These are phyloP conservation scores for Eruca vesicaria DNA, from an alignment of 441 rosid species.

Conservation along the genomic window DNA sequence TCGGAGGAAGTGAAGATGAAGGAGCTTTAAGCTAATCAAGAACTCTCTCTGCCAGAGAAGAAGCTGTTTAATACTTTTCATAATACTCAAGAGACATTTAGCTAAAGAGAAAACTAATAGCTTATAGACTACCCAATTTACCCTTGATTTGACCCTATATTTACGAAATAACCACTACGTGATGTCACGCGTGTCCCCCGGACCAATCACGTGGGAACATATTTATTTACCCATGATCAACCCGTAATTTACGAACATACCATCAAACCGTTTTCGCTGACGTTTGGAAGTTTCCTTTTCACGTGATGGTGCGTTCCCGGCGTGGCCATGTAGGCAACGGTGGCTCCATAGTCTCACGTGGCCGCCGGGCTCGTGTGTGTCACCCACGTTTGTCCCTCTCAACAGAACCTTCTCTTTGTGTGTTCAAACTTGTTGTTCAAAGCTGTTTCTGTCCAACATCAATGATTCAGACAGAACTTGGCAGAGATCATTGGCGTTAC, in stretches of 20 bases:
- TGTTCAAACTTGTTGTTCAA: constrained; percentile 33
- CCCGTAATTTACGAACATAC: background rate
- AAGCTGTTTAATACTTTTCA: background rate
- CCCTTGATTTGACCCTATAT: constrained; percentile 27
- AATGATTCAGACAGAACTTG: constrained; percentile 30
- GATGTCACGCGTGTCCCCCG: constrained; percentile 35
- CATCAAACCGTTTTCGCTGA: constrained; percentile 27
- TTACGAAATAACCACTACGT: constrained; percentile 29
- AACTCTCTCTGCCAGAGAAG: constrained; percentile 17
- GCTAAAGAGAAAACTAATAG: background rate
- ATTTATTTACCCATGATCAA: background rate
- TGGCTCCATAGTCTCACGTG: constrained; percentile 37
- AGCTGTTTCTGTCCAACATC: constrained; percentile 28
- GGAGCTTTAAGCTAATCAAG: constrained; percentile 22
- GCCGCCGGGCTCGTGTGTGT: constrained; percentile 22
- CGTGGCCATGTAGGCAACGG: constrained; percentile 33
- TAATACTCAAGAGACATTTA: background rate
- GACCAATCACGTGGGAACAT: constrained; percentile 35
- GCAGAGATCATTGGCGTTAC: constrained; percentile 17
- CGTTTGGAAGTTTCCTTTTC: constrained; percentile 29
- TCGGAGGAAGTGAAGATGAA: constrained; percentile 18
- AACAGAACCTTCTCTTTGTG: constrained; percentile 33
- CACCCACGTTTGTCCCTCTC: constrained; percentile 6
- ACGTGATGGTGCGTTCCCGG: constrained; percentile 32
- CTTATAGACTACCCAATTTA: constrained; percentile 11